Conservation (phyloP, 208 protist species). For the Acanthamoeba triangularis region DNA sequence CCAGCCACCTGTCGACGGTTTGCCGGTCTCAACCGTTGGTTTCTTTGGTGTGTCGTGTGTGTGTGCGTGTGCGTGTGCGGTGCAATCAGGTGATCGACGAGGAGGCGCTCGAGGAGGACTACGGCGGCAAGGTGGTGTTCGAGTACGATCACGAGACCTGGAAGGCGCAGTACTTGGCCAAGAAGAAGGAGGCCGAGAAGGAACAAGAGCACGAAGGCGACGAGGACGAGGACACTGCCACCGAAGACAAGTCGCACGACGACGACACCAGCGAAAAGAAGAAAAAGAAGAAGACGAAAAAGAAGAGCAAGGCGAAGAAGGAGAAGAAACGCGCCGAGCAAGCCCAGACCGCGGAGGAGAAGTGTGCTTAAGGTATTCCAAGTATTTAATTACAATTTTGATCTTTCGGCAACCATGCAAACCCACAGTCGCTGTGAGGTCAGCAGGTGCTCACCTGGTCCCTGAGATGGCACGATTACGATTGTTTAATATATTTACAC, state of each 20-base stretch:
- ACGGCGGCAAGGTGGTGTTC: slow-evolving; percentile 37
- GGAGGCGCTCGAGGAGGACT: slow-evolving; percentile 47
- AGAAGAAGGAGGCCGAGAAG: not conserved
- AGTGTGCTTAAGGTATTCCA: not conserved
- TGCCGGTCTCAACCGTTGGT: not conserved
- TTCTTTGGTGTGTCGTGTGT: not conserved
- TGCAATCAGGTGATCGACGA: slow-evolving; percentile 18
- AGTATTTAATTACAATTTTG: not conserved
- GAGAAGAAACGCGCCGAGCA: not conserved
- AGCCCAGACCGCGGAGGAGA: not conserved
- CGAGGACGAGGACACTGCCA: not conserved
- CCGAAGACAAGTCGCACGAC: not conserved
- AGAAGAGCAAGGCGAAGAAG: not conserved
- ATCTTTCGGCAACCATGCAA: not conserved
- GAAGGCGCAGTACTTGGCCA: not conserved
- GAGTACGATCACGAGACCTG: slow-evolving; percentile 71
- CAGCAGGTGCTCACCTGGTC: too few species aligned
- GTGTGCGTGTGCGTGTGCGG: not conserved
- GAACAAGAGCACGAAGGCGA: not conserved
- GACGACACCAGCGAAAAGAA: slow-evolving; percentile 20
- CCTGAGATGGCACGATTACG: too few species aligned
- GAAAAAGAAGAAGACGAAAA: not conserved
- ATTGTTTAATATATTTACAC: slow-evolving; percentile 1
- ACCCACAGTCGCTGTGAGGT: too few species aligned
- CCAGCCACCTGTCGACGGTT: not conserved